These are phyloP conservation scores for Microcera coccophila DNA, from an alignment of 2,329 filamentous ascomycete genomes.

Conservation along the genomic window DNA sequence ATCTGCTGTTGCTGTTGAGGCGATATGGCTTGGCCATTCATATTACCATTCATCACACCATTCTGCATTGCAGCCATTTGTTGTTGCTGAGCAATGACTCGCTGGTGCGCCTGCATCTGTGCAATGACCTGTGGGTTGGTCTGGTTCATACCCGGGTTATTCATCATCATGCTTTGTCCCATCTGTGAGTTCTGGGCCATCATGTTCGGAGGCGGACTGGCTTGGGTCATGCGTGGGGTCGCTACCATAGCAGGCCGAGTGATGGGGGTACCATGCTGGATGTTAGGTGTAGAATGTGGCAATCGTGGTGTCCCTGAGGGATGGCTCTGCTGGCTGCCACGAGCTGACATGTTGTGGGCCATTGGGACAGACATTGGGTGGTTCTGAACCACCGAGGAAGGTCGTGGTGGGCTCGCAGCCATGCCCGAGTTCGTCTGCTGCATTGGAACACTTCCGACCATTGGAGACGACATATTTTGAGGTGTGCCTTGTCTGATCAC, in stretches of 20 bases:
- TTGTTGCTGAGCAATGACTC: conserved; percentile 45
- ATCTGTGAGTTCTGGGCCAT: conserved; percentile 56
- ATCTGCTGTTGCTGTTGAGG: conserved; percentile 37
- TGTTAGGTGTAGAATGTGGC: conserved; percentile 58
- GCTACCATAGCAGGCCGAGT: conserved; percentile 48
- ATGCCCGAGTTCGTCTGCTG: conserved; percentile 63
- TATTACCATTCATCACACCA: conserved; percentile 32
- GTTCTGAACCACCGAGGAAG: conserved; percentile 62
- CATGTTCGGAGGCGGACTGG: conserved; percentile 57
- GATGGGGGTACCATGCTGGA: conserved; percentile 57
- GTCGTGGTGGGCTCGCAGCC: conserved; percentile 63
- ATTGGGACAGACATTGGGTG: conserved; percentile 57
- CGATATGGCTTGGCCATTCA: conserved; percentile 33
- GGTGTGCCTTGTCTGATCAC: conserved; percentile 60
- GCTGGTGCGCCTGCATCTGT: conserved; percentile 48
- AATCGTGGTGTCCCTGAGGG: conserved; percentile 60
- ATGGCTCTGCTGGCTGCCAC: conserved; percentile 65
- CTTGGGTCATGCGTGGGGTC: conserved; percentile 61
- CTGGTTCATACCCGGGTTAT: conserved; percentile 41
- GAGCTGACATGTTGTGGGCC: conserved; percentile 59
- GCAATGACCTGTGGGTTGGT: conserved; percentile 38
- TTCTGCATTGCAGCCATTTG: conserved; percentile 41
- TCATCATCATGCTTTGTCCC: conserved; percentile 50
- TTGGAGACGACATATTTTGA: conserved; percentile 62
- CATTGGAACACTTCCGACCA: conserved; percentile 60